These are phyloP conservation scores for Cafeteria roenbergensis DNA, from an alignment of 108 stramenopile genomes.

Conservation along the genomic window DNA sequence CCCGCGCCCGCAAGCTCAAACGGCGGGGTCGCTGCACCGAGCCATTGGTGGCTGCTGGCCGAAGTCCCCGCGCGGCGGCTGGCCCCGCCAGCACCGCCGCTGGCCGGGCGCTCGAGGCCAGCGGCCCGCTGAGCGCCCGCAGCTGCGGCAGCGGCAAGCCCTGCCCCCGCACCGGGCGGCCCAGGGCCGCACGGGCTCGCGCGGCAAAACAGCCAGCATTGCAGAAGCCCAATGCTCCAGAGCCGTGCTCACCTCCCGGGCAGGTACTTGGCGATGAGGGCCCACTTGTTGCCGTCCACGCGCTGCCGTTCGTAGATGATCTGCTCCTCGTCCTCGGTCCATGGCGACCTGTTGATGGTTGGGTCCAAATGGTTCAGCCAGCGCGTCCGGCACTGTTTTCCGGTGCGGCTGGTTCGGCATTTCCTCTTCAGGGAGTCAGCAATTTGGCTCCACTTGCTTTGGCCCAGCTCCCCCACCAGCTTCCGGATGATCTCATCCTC, in stretches of 20 bases:
- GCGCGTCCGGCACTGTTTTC: conserved; percentile 42
- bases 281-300: conserved; percentile 28
- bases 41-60: no score
- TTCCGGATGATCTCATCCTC: not conserved
- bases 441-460: not conserved
- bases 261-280: conserved; percentile 12
- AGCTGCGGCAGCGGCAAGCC: no score
- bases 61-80: no score
- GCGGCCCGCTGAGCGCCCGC: no score
- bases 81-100: no score
- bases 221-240: not conserved
- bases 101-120: no score
- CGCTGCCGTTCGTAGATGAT: conserved; percentile 49
- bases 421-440: conserved; percentile 14
- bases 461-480: not conserved
- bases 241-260: not conserved
- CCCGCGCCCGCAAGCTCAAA: no score
- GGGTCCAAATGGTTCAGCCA: conserved; percentile 49
- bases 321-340: conserved; percentile 57
- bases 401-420: conserved; percentile 26
- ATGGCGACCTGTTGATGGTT: conserved; percentile 43
- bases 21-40: no score
- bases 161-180: no score
- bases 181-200: no score
- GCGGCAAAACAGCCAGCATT: not conserved